Evolutionary conservation across 148 eudicot species (phyloP), one percentile per base, ranked within the genome.

Genomic region (Limonium bicolor): DNA sequence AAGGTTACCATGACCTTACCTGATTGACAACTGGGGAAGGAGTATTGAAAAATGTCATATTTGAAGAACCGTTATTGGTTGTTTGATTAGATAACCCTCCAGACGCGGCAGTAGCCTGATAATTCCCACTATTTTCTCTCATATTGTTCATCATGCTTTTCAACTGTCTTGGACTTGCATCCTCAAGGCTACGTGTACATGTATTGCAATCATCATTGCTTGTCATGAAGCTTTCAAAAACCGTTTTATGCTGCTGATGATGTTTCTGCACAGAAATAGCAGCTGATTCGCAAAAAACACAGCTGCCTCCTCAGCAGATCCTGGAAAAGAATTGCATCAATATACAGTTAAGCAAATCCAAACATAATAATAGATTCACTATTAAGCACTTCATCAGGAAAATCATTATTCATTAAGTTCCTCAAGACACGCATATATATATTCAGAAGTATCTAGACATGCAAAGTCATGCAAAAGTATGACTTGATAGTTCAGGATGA

Each of bases 1-100:
- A 42, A 55, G 44, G 39, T 67, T 50, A 55, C 54, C 53, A 39
- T 43, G 46, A 49, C n/a, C 46, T 54, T 62, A 80, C 86, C 76
- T 83, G 94, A 49, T 75, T 39, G 42, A 76, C 77, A 80, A 80
- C 70, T 52, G 94, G 94, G 39, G 92, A 80, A 51, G 97, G 94
- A 54, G 97, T 88, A 61, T 36, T 77, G 49, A 67, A 83, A 42
- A 74, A 76, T 46, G 96, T 69, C 25, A 71, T 30, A 60, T 59
- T 66, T 44, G 86, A 51, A 56, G 77, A 55, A 59, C 74, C 74
- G 38, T 71, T 67, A 63, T 77, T 80, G 13, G 51, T 38, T 42
- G 63, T 41, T 51, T 77, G 94, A 46, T 50, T 72, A 26, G 63
- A 39, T 67, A 64, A 52, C 36, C 55, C 70, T 50, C 71, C 78